Evolutionary conservation across 208 protist genomes (phyloP).

Genomic region (Acanthamoeba culbertsoni): DNA sequence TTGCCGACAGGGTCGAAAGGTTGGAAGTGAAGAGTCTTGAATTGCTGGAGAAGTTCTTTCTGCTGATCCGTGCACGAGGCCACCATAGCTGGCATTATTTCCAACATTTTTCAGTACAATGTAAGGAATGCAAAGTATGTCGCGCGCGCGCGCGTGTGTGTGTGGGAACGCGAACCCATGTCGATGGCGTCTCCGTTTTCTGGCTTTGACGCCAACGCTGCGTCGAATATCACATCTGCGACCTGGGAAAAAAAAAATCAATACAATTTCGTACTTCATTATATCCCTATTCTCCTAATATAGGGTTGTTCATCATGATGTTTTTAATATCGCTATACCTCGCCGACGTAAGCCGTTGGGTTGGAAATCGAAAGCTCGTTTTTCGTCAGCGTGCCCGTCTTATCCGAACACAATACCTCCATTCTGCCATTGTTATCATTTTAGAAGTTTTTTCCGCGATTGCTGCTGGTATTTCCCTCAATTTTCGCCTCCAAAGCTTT

Average conservation of each 20-base stretch:
- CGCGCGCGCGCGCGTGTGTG: neutral
- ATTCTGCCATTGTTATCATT: conserved; percentile 82
- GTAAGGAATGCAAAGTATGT: neutral
- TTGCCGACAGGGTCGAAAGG: conserved; percentile 62
- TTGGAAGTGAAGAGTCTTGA: conserved; percentile 16
- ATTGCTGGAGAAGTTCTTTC: neutral
- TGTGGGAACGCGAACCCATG: neutral
- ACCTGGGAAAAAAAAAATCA: neutral
- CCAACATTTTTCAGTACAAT: no score
- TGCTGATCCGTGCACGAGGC: neutral
- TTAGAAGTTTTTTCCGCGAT: conserved; percentile 65
- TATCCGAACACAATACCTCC: conserved; percentile 93
- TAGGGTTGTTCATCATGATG: neutral
- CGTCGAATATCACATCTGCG: conserved; percentile 62
- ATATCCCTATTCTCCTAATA: no score
- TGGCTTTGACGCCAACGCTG: conserved; percentile 59
- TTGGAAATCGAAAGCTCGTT: conserved; percentile 92
- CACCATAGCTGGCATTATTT: conserved; percentile 35
- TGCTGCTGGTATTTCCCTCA: no score
- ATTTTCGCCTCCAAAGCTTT: no score
- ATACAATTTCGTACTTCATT: neutral
- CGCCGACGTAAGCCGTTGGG: conserved; percentile 58
- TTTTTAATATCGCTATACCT: neutral
- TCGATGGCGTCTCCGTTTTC: conserved; percentile 74
- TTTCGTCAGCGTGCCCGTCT: conserved; percentile 93